A percentile compares a stretch with the other conserved stretches of the same genome.
Conservation (phyloP, 1,284 basidiomycete species). For the Rhodotorula sp. region DNA sequence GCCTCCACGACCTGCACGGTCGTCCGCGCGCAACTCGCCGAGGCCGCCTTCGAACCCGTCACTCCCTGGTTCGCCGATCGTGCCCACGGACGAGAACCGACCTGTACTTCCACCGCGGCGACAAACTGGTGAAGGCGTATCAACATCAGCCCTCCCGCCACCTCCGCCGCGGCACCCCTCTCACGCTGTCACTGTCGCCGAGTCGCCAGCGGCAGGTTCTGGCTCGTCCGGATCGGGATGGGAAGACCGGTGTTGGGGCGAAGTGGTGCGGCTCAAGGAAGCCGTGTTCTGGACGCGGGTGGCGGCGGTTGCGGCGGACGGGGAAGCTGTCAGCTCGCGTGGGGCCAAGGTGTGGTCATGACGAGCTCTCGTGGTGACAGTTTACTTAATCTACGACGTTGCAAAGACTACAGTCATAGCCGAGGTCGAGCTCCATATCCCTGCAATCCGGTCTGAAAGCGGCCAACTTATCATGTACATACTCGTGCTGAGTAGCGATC, state of each 20-base stretch:
- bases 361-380: not conserved
- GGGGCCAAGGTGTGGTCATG: constrained; percentile 25
- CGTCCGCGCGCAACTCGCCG: constrained; percentile 22
- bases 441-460: no score
- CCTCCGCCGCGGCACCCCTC: constrained; percentile 19
- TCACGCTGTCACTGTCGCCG: not conserved
- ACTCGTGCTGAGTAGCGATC: no score
- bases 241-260: constrained; percentile 87
- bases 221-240: constrained; percentile 52
- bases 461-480: no score
- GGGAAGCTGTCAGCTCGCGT: constrained; percentile 10
- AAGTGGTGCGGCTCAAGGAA: constrained; percentile 74
- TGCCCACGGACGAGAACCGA: not conserved
- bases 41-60: constrained; percentile 7
- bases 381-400: not conserved
- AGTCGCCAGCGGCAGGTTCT: not conserved
- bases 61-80: constrained; percentile 7
- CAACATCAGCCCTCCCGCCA: constrained; percentile 10
- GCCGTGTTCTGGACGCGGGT: constrained; percentile 86
- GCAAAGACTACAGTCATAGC: not conserved
- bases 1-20: constrained; percentile 21
- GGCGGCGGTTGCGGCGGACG: constrained; percentile 56
- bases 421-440: no score
- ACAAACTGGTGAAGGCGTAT: not conserved
- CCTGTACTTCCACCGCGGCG: not conserved